Evolutionary conservation across 257 asterid species (phyloP).

Genomic region (Fraxinus americana): DNA sequence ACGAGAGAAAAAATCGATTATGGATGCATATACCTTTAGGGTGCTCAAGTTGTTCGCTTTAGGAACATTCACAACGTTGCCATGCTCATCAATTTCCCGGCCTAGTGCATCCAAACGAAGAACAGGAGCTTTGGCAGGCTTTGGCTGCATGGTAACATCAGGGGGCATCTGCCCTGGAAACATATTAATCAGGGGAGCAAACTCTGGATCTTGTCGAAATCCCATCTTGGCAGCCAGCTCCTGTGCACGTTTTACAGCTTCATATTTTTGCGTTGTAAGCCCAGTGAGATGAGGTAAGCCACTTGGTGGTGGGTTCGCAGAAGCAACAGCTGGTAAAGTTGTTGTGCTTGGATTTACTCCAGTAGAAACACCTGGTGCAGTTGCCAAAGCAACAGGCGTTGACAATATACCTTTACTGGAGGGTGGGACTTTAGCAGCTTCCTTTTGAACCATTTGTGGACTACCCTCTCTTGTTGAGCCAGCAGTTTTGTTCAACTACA

Average conservation of each 20-base stretch:
- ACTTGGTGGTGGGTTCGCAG: slow-evolving; percentile 41
- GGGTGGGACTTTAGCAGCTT: slow-evolving; percentile 36
- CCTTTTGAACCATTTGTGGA: slow-evolving; percentile 46
- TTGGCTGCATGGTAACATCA: slow-evolving; percentile 75
- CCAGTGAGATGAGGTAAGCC: slow-evolving; percentile 75
- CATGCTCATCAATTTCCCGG: slow-evolving; percentile 94
- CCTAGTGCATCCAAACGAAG: slow-evolving; percentile 95
- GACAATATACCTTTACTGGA: slow-evolving; percentile 41
- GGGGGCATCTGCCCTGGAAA: slow-evolving; percentile 89
- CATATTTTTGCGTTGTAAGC: slow-evolving; percentile 72
- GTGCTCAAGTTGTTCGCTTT: slow-evolving; percentile 82
- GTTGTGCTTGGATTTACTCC: slow-evolving; percentile 37
- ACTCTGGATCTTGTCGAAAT: slow-evolving; percentile 89
- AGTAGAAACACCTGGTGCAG: slow-evolving; percentile 32
- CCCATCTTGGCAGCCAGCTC: slow-evolving; percentile 95
- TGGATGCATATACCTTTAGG: slow-evolving; percentile 64
- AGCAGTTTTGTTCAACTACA: slow-evolving; percentile 69
- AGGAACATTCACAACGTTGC: slow-evolving; percentile 76
- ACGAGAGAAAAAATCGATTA: neutral
- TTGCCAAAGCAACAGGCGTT: slow-evolving; percentile 34
- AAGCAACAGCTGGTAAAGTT: slow-evolving; percentile 24
- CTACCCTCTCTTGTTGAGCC: slow-evolving; percentile 47
- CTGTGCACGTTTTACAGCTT: slow-evolving; percentile 88
- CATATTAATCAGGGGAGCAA: slow-evolving; percentile 78
- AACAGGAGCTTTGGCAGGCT: slow-evolving; percentile 89